Conservation (phyloP, 2,329 filamentous ascomycete species). For the Remersonia thermophila region DNA sequence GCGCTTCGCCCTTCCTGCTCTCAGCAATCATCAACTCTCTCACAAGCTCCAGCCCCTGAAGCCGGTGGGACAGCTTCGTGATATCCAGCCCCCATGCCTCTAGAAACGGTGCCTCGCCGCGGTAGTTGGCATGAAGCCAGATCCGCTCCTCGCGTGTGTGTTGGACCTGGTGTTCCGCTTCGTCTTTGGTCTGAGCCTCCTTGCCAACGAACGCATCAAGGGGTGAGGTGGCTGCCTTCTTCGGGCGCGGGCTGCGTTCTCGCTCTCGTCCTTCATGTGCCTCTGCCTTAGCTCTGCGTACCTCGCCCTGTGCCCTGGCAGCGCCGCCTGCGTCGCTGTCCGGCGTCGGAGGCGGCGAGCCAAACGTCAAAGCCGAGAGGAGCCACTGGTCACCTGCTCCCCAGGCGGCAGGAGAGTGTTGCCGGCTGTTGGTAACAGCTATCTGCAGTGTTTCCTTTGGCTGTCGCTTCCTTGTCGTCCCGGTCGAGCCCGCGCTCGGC, state of each 20-base stretch:
- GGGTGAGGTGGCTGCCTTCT: too few relatives aligned
- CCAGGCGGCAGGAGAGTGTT: not conserved
- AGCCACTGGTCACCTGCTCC: not conserved
- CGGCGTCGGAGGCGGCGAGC: constrained; percentile 12
- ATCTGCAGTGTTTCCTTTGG: too few relatives aligned
- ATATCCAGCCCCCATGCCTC: constrained; percentile 16
- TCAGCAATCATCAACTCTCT: constrained; percentile 14
- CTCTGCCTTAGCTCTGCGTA: not conserved
- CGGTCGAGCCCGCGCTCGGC: too few relatives aligned
- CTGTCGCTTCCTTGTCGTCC: too few relatives aligned
- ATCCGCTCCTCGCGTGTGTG: constrained; percentile 14
- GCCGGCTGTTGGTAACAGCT: not conserved
- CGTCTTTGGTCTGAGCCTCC: not conserved
- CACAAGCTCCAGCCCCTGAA: constrained; percentile 13
- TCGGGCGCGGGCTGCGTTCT: not conserved
- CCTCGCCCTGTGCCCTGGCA: not conserved
- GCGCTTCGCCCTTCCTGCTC: not conserved
- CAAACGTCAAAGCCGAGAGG: constrained; percentile 2
- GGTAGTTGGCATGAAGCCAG: constrained; percentile 17
- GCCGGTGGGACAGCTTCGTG: constrained; percentile 5
- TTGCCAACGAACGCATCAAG: too few relatives aligned
- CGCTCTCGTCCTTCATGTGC: not conserved
- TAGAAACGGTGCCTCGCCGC: constrained; percentile 15
- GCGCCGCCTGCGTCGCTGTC: constrained; percentile 7
- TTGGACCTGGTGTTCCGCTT: not conserved